These are phyloP conservation scores for Arthroderma sp. DNA, from an alignment of 2,329 filamentous ascomycete species.

Conservation along the genomic window DNA sequence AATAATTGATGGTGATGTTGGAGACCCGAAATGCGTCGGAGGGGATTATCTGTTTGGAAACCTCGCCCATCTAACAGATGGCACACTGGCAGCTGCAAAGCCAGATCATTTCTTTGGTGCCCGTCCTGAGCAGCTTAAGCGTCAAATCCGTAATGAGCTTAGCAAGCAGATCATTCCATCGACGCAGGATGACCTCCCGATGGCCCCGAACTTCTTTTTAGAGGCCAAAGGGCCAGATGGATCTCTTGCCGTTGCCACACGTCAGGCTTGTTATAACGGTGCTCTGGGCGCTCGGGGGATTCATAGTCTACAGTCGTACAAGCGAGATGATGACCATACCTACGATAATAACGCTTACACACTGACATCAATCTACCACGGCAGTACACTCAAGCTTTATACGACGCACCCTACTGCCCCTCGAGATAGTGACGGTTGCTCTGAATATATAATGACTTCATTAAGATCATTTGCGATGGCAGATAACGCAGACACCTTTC, in stretches of 20 bases:
- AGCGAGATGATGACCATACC: too few relatives aligned
- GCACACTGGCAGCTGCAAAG: constrained; percentile 14
- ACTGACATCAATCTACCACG: too few relatives aligned
- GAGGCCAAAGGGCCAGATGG: constrained; percentile 30
- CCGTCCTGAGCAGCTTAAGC: constrained; percentile 21
- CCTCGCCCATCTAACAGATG: constrained; percentile 26
- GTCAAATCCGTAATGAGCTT: constrained; percentile 19
- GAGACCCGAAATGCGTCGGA: constrained; percentile 17
- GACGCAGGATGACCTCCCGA: constrained; percentile 7
- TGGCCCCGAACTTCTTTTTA: constrained; percentile 27
- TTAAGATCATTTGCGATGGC: too few relatives aligned
- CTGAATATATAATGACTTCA: too few relatives aligned
- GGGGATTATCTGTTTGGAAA: constrained; percentile 25
- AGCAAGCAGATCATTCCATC: constrained; percentile 22
- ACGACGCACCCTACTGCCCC: too few relatives aligned
- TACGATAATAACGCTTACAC: too few relatives aligned
- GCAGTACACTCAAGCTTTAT: too few relatives aligned
- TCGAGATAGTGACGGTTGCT: too few relatives aligned
- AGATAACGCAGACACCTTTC: too few relatives aligned
- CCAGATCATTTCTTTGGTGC: constrained; percentile 25
- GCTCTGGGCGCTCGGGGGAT: too few relatives aligned
- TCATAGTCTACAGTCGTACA: too few relatives aligned
- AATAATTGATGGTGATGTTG: constrained; percentile 13
- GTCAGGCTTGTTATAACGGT: too few relatives aligned
- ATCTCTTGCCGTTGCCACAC: constrained; percentile 20